Percentiles rank a stretch among this genome's conserved stretches.
phyloP scores from a whole-genome alignment of 1,139 yeast genomes.

The Protomyces macrosporus region DNA sequence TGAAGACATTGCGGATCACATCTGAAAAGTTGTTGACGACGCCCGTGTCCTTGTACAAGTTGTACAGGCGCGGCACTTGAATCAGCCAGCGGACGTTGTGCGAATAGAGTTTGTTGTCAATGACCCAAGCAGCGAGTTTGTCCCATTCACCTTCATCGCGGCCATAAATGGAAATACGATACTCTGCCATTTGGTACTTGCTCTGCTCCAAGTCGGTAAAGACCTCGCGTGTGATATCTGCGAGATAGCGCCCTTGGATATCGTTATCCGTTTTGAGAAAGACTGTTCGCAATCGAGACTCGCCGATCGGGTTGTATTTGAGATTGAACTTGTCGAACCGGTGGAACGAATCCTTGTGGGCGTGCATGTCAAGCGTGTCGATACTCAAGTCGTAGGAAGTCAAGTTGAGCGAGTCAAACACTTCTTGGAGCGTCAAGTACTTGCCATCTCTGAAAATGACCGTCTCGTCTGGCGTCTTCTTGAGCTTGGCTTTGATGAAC shows the following conservation, averaged over 20 bases:
- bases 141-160: conserved; percentile 90
- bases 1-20: conserved; percentile 68
- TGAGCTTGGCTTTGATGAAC: conserved; percentile 84
- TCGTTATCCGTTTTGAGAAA: conserved; percentile 93
- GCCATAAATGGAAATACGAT: conserved; percentile 91
- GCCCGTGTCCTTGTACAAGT: conserved; percentile 73
- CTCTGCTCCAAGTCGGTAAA: conserved; percentile 85
- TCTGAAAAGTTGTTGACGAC: conserved; percentile 69
- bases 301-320: conserved; percentile 97
- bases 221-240: conserved; percentile 85
- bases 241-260: conserved; percentile 79
- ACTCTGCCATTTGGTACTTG: conserved; percentile 95
- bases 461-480: conserved; percentile 73
- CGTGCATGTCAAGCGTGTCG: conserved; percentile 96
- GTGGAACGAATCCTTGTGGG: conserved; percentile 96
- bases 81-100: conserved; percentile 96
- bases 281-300: conserved; percentile 90
- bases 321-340: conserved; percentile 95
- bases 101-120: conserved; percentile 84
- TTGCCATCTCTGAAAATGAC: conserved; percentile 93
- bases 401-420: conserved; percentile 80
- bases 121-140: conserved; percentile 87
- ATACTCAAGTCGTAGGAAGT: conserved; percentile 93
- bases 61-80: conserved; percentile 91
- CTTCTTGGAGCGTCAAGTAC: conserved; percentile 77